A percentile compares a stretch with the other conserved stretches of the same genome.
phyloP scores from a whole-genome alignment of 2,329 filamentous ascomycete genomes.

The Dryadomyces quercivorus region DNA sequence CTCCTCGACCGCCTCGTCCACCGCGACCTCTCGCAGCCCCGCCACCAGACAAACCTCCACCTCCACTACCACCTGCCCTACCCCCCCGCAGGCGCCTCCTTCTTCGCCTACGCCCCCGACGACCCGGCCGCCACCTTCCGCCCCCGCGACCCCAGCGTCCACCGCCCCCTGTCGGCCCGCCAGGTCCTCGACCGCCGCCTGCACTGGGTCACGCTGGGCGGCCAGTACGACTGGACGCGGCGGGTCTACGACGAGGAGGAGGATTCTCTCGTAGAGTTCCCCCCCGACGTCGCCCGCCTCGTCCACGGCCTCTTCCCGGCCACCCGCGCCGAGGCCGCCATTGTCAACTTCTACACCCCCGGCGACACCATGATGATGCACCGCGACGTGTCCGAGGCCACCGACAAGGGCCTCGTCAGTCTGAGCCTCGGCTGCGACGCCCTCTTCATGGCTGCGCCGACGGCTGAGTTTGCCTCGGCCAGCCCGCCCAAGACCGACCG shows the following conservation, averaged over 20 bases:
- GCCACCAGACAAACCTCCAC: constrained; percentile 71
- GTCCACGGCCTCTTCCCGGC: constrained; percentile 61
- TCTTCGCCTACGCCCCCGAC: constrained; percentile 39
- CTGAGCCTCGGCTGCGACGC: constrained; percentile 84
- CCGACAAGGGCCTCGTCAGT: constrained; percentile 66
- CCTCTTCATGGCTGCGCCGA: constrained; percentile 72
- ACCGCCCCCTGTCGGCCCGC: constrained; percentile 58
- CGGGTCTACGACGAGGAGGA: constrained; percentile 48
- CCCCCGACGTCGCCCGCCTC: constrained; percentile 56
- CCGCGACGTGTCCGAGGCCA: constrained; percentile 82
- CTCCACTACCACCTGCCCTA: constrained; percentile 24
- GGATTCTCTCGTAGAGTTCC: constrained; percentile 56
- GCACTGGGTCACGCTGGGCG: constrained; percentile 88
- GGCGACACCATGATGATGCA: constrained; percentile 88
- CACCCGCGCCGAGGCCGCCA: constrained; percentile 75
- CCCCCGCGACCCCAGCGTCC: constrained; percentile 61
- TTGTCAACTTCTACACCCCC: constrained; percentile 85
- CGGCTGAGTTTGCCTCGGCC: constrained; percentile 9
- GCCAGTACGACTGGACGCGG: constrained; percentile 91
- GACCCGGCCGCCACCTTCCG: constrained; percentile 36
- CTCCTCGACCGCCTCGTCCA: constrained; percentile 60
- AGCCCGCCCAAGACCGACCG: constrained; percentile 12
- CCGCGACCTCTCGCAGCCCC: constrained; percentile 53
- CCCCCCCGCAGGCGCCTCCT: constrained; percentile 27
- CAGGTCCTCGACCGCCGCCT: constrained; percentile 68